Evolutionary conservation across 495 filamentous ascomycete genomes (phyloP), one percentile per base, ranked within the genome.

Genomic region (Annulohypoxylon maeteangense): DNA sequence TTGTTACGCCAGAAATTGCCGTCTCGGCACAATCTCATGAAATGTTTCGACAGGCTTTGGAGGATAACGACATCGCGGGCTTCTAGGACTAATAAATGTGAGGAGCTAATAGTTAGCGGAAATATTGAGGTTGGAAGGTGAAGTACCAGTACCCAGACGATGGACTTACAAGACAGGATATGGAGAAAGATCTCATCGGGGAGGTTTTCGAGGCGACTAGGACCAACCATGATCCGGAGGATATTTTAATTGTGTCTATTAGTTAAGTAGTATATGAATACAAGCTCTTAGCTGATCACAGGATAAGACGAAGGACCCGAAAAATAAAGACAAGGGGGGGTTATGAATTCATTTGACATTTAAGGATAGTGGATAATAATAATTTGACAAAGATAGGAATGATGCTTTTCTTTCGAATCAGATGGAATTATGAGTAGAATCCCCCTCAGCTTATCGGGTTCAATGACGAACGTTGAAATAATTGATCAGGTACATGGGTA

Each of bases 131-230:
- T 56, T 12, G 34, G 8, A 27, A 48, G n/a, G n/a, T n/a, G n/a
- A n/a, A n/a, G n/a, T n/a, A n/a, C n/a, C n/a, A n/a, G n/a, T n/a
- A n/a, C n/a, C 36, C 54, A 14, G 47, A 32, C 32, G 22, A 32
- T 36, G 27, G 20, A 81, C 89, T 84, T 82, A 93, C 90, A 91
- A 50, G 89, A 87, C 62, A 91, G 78, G 67, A 94, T 92, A 75
- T 92, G 89, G 70, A 92, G 84, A 48, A 94, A 77, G 61, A 94
- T 87, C 81, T 95, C 92, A 74, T 87, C 86, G n/a, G 92, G 92
- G 32, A 95, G 86, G 40, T 76, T 84, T 61, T 89, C 83, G 10
- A 84, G 71, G 31, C 4, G 62, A 42, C 34, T 61, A 29, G 40
- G 32, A 42, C 63, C 67, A 58, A 72, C 63, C 75, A 69, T 76